Percentiles rank a stretch among this genome's conserved stretches.
These are phyloP conservation scores for Sarocladium kiliense DNA, from an alignment of 2,329 filamentous ascomycete species.

Conservation along the genomic window DNA sequence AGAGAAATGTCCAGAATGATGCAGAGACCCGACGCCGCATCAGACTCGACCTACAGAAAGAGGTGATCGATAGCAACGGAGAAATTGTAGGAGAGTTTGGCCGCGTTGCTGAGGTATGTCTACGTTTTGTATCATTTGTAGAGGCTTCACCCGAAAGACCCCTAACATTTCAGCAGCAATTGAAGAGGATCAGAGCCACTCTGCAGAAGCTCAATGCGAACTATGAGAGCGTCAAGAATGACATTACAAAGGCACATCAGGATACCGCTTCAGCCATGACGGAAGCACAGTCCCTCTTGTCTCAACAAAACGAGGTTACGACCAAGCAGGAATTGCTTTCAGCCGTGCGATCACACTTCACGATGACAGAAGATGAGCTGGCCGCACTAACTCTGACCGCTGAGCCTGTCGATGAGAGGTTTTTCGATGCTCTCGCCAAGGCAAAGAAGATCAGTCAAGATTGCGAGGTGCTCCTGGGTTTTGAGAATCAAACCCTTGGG, in stretches of 20 bases:
- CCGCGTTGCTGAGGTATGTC: conserved; percentile 73
- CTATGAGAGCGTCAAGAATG: conserved; percentile 73
- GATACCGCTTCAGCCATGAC: conserved; percentile 70
- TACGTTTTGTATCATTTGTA: conserved; percentile 7
- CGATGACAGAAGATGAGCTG: conserved; percentile 76
- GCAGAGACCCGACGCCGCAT: conserved; percentile 74
- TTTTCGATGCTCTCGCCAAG: conserved; percentile 72
- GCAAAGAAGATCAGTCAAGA: conserved; percentile 86
- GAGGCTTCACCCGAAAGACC: conserved; percentile 22
- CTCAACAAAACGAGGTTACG: conserved; percentile 68
- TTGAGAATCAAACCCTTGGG: conserved; percentile 83
- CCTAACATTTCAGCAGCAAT: conserved; percentile 54
- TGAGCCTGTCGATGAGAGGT: conserved; percentile 78
- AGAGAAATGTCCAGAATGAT: conserved; percentile 65
- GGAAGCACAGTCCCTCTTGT: conserved; percentile 70
- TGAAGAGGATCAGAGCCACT: conserved; percentile 74
- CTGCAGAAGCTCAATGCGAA: conserved; percentile 74
- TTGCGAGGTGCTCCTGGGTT: conserved; percentile 82
- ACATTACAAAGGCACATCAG: conserved; percentile 68
- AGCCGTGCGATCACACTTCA: conserved; percentile 76
- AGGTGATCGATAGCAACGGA: conserved; percentile 89
- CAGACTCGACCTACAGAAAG: conserved; percentile 78
- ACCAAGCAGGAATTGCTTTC: conserved; percentile 72
- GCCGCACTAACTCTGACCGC: conserved; percentile 69
- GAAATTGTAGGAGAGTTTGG: conserved; percentile 86